Conservation (phyloP, 257 asterid species). For the Solanum pimpinellifolium region DNA sequence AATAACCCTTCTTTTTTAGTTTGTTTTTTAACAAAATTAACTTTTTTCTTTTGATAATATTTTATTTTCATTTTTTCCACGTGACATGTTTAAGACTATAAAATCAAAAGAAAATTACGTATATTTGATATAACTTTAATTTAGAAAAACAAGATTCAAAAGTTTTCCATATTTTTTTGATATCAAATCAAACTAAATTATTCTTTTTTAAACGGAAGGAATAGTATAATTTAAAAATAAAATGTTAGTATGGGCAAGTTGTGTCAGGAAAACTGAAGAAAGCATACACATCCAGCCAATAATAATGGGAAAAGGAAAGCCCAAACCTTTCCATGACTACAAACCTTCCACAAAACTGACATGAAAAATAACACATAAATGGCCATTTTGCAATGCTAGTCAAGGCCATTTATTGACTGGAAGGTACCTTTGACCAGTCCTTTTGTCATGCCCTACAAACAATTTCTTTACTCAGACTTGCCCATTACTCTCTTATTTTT, state of each 20-base stretch:
- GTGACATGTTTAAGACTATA: no score
- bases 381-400: constrained; percentile 32
- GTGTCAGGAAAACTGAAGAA: constrained; percentile 3
- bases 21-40: no score
- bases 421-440: constrained; percentile 38
- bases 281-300: constrained; percentile 3
- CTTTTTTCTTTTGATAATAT: no score
- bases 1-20: no score
- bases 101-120: no score
- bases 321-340: constrained; percentile 13
- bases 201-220: fast-evolving
- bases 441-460: constrained; percentile 13
- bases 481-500: not conserved
- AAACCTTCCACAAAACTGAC: constrained; percentile 21
- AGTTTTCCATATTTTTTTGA: no score
- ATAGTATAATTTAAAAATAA: no score
- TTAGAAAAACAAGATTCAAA: no score
- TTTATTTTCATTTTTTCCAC: no score
- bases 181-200: no score
- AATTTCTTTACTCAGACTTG: not conserved
- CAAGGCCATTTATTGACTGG: constrained; percentile 15
- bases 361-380: constrained; percentile 41
- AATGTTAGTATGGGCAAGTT: not conserved
- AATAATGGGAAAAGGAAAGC: constrained; percentile 13
- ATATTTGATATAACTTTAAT: no score